Percentiles rank a stretch among this genome's conserved stretches.
Conservation (phyloP, 306 rosid genomes). For the Oemleria cerasiformis region DNA sequence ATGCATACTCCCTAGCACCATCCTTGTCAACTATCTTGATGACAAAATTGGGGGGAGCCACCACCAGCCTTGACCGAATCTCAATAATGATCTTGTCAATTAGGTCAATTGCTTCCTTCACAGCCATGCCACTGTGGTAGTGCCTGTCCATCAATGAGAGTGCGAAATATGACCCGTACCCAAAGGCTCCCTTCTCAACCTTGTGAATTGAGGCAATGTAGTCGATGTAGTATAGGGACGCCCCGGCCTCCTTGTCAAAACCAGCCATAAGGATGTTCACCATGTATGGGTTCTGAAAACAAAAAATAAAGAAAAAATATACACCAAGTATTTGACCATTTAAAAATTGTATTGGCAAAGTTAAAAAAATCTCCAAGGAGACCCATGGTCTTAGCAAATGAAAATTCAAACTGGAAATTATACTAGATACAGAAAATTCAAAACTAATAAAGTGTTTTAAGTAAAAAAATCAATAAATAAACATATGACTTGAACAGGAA, state of each 20-base stretch:
- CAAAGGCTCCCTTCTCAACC: conserved; percentile 96
- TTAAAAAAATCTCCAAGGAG: not conserved
- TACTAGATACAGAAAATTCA: not conserved
- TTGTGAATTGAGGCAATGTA: conserved; percentile 96
- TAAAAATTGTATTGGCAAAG: conserved; percentile 11
- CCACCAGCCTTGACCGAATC: conserved; percentile 73
- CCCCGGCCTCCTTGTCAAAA: conserved; percentile 82
- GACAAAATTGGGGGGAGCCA: conserved; percentile 93
- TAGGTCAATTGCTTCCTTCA: conserved; percentile 74
- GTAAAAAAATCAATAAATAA: not conserved
- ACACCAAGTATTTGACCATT: conserved; percentile 1
- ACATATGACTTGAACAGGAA: not conserved
- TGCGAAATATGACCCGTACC: conserved; percentile 89
- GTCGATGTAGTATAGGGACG: conserved; percentile 77
- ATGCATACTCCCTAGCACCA: conserved; percentile 82
- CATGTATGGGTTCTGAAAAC: conserved; percentile 72
- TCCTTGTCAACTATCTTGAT: conserved; percentile 92
- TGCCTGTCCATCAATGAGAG: conserved; percentile 94
- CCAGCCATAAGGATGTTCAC: conserved; percentile 95
- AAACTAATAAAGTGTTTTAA: not conserved
- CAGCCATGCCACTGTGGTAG: conserved; percentile 74
- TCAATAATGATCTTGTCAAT: conserved; percentile 81
- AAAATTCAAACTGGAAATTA: not conserved
- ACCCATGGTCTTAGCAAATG: not conserved
- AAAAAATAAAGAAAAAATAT: conserved; percentile 3